A percentile compares a stretch with the other conserved stretches of the same genome.
Evolutionary conservation across 2,329 filamentous ascomycete genomes (phyloP).

Genomic region (Fusarium sp.): DNA sequence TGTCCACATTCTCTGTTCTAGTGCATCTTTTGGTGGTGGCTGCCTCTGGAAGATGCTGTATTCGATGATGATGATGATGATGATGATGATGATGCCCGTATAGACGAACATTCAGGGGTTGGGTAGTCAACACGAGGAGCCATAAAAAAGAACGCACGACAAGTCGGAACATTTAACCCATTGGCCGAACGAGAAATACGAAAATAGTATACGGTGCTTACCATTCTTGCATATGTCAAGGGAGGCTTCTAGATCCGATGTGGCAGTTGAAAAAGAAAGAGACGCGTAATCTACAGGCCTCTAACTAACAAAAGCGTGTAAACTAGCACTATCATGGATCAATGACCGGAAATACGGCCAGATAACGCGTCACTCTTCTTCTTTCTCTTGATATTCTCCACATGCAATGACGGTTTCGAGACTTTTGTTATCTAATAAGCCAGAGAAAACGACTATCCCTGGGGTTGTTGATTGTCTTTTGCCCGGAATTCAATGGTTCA

Average conservation of each 20-base stretch:
- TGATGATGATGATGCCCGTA: slow-evolving; percentile 11
- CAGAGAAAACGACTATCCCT: not conserved
- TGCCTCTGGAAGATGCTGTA: slow-evolving; percentile 23
- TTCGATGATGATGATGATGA: slow-evolving; percentile 14
- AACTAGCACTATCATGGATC: slow-evolving; percentile 18
- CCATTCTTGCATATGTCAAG: slow-evolving; percentile 24
- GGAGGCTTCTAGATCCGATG: slow-evolving; percentile 1
- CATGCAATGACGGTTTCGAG: not conserved
- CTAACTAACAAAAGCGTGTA: slow-evolving; percentile 11
- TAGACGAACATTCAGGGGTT: slow-evolving; percentile 25
- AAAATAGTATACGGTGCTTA: slow-evolving; percentile 6
- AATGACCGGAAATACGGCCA: slow-evolving; percentile 24
- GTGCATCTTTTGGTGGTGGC: slow-evolving; percentile 15
- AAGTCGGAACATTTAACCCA: slow-evolving; percentile 5
- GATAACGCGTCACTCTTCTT: slow-evolving; percentile 19
- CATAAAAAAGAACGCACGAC: slow-evolving; percentile 10
- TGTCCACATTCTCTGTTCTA: slow-evolving; percentile 32
- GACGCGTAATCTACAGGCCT: slow-evolving; percentile 29
- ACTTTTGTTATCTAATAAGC: not conserved
- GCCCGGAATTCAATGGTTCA: not conserved
- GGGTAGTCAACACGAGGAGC: slow-evolving; percentile 16
- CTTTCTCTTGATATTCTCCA: not conserved
- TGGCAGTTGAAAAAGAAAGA: slow-evolving; percentile 20
- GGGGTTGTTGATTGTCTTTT: not conserved
- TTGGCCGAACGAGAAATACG: not conserved